Conservation (phyloP, 176 grass and related monocot genomes). For the Cenchrus purpureus region DNA sequence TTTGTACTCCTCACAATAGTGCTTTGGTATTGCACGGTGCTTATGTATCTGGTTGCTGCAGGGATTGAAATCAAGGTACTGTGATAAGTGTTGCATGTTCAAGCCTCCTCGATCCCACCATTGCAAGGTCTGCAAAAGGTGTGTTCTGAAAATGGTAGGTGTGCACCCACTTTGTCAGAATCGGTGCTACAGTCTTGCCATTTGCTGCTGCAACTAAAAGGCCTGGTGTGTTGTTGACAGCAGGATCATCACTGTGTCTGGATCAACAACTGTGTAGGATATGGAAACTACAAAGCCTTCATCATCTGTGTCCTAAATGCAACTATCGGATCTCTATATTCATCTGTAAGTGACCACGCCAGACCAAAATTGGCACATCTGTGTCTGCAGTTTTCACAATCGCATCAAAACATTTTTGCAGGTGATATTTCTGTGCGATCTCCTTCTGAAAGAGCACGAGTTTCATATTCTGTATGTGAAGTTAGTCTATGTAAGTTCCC, state of each 20-base stretch:
- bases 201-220: slow-evolving; percentile 10
- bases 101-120: slow-evolving; percentile 89
- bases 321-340: slow-evolving; percentile 81
- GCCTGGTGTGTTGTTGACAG: not conserved
- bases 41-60: slow-evolving; percentile 42
- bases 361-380: not conserved
- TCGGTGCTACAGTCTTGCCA: slow-evolving; percentile 19
- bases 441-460: slow-evolving; percentile 67
- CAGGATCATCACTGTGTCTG: slow-evolving; percentile 99
- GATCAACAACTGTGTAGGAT: slow-evolving; percentile 98
- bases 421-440: slow-evolving; percentile 75
- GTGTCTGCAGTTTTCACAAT: not conserved
- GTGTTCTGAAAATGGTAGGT: slow-evolving; percentile 96
- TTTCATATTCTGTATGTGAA: slow-evolving; percentile 58
- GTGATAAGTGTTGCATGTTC: slow-evolving; percentile 80
- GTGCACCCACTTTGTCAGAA: not conserved
- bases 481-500: slow-evolving; percentile 74
- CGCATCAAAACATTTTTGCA: slow-evolving; percentile 22
- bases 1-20: not conserved
- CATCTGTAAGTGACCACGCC: slow-evolving; percentile 50
- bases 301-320: slow-evolving; percentile 87
- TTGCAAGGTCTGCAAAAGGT: slow-evolving; percentile 90
- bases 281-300: slow-evolving; percentile 89
- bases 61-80: slow-evolving; percentile 75
- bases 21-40: not conserved